phyloP scores from a whole-genome alignment of 257 asterid genomes.

The Ilex aquifolium region DNA sequence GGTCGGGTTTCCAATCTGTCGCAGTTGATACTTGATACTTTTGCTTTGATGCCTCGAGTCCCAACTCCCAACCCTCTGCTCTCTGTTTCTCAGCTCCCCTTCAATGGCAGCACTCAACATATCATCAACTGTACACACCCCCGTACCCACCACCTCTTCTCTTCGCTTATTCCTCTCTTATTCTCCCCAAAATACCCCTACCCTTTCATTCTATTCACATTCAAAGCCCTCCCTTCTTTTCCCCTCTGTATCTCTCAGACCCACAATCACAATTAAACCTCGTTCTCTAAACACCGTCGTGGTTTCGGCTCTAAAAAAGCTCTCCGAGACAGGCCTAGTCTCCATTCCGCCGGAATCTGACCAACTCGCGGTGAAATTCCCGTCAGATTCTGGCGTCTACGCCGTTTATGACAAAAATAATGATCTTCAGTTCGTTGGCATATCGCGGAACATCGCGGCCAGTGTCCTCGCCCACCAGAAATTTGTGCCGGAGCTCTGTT shows the following conservation, averaged over 20 bases:
- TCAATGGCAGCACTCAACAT: constrained; percentile 22
- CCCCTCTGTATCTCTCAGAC: constrained; percentile 30
- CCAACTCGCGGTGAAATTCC: constrained; percentile 35
- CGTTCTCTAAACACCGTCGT: constrained; percentile 31
- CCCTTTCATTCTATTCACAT: constrained; percentile 27
- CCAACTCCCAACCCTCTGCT: too few species aligned
- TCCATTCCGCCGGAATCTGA: constrained; percentile 41
- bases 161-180: constrained; percentile 16
- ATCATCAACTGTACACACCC: constrained; percentile 18
- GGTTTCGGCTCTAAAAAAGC: constrained; percentile 66
- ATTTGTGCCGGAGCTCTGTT: constrained; percentile 80
- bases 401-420: constrained; percentile 57
- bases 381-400: constrained; percentile 74
- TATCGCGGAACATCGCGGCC: constrained; percentile 74
- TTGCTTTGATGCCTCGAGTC: too few species aligned
- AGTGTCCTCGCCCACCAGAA: constrained; percentile 63
- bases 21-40: too few species aligned
- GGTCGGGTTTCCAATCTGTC: too few species aligned
- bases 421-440: constrained; percentile 83
- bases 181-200: constrained; percentile 31
- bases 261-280: constrained; percentile 11
- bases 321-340: constrained; percentile 53
- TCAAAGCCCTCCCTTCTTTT: constrained; percentile 29
- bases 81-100: not conserved
- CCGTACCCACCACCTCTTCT: constrained; percentile 16